phyloP scores from a whole-genome alignment of 257 asterid species.

The Nicotiana attenuata region DNA sequence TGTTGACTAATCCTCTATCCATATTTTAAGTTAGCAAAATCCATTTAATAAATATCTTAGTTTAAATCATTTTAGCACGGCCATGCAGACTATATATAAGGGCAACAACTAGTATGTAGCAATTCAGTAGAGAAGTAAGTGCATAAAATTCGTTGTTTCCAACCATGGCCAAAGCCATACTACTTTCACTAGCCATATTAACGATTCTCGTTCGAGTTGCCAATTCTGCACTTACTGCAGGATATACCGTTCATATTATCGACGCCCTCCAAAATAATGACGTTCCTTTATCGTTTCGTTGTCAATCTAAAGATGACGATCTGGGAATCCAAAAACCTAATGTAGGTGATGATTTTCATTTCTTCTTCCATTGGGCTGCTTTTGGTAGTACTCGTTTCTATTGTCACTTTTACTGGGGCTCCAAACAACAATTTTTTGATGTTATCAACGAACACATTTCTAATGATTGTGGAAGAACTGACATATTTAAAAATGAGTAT shows the following conservation, averaged over 20 bases:
- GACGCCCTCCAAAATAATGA: not conserved
- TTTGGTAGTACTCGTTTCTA: not conserved
- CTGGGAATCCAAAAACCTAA: not conserved
- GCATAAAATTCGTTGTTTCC: not conserved
- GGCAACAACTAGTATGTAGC: not conserved
- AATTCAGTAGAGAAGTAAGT: not conserved
- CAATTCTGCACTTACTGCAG: not conserved
- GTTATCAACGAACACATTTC: not conserved
- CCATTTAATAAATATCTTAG: too few relatives aligned
- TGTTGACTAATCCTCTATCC: too few relatives aligned
- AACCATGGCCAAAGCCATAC: not conserved
- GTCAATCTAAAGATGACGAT: not conserved
- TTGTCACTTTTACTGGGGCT: not conserved
- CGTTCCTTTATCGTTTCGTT: not conserved
- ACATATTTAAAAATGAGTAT: not conserved
- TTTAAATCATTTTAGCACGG: too few relatives aligned
- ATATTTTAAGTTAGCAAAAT: too few relatives aligned
- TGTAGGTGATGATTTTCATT: not conserved
- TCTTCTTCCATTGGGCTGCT: not conserved
- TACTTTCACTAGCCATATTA: not conserved
- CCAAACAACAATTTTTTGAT: not conserved
- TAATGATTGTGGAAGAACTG: not conserved
- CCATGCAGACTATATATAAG: too few relatives aligned
- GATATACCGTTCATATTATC: not conserved
- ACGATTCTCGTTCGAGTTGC: not conserved